A percentile compares a stretch with the other conserved stretches of the same genome.
Evolutionary conservation across 1,284 basidiomycete species (phyloP).

Genomic region (Ustilago hordei): DNA sequence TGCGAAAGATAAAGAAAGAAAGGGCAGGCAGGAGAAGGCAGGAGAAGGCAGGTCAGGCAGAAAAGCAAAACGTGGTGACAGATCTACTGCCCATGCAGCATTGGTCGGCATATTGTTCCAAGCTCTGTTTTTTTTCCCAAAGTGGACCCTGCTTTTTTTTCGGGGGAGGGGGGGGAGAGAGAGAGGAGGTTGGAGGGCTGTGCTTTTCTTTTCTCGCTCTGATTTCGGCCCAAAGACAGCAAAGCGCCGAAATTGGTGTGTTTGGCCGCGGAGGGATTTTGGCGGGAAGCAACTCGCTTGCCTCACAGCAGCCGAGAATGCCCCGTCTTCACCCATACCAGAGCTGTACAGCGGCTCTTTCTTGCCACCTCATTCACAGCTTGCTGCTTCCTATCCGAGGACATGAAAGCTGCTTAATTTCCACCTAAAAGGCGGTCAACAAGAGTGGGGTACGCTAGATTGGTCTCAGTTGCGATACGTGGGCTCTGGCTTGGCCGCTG

Average conservation of each 20-base stretch:
- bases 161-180: no score
- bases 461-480: background rate
- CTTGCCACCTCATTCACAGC: no score
- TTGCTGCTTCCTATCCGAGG: no score
- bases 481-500: slow-evolving; percentile 10
- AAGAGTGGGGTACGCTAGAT: slow-evolving; percentile 4
- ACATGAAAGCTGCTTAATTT: no score
- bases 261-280: slow-evolving; percentile 24
- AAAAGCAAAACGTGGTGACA: slow-evolving; percentile 7
- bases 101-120: slow-evolving; percentile 20
- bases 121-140: background rate
- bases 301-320: background rate
- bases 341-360: background rate
- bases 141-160: slow-evolving; percentile 32
- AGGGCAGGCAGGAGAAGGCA: background rate
- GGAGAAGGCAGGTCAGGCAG: background rate
- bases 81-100: slow-evolving; percentile 1
- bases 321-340: background rate
- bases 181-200: no score
- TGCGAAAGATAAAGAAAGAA: background rate
- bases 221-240: slow-evolving; percentile 8
- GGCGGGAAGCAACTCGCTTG: background rate
- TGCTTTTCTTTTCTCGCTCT: background rate
- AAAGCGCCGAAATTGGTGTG: slow-evolving; percentile 20
- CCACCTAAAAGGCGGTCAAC: background rate